Evolutionary conservation across 352 stramenopile species (phyloP), one percentile per base, ranked within the genome.

Genomic region (Paralagenidium karlingii): DNA sequence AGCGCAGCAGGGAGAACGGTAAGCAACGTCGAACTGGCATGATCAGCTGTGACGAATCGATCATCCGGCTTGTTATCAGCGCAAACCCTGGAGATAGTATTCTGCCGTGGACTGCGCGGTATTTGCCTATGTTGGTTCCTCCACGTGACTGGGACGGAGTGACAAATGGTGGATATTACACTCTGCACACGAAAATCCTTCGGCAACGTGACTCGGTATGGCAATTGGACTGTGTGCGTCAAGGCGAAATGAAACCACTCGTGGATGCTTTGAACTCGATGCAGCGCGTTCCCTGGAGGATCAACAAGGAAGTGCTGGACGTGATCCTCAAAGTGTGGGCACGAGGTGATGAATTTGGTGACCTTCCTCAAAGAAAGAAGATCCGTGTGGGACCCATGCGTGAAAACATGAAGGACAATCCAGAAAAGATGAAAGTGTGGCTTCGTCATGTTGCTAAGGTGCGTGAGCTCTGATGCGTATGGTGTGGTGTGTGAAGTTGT

Each of bases 121-220:
- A 96, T 49, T 67, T 96, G 43, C 94, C 95, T 15, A 99, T 98
- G 95, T 68, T 98, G 29, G 82, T 98, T 8, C 89, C 94, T 15
- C 95, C 95, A 11, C 80, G 73, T 41, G 64, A 74, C 20, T 99
- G 95, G 95, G 75, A 69, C 7, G 63, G 55, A 34, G 58, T 94
- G 6, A 70, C 82, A 36, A 77, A 93, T 40, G 95, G 95, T 12
- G 93, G 90, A 8, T 99, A 98, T 55, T 56, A 96, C 29, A 87
- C 73, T 40, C 63, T 97, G 13, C 77, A 92, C 38, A 87, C 82
- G 16, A 84, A 93, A 46, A 80, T 98, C 40, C 96, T 99, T 82
- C 78, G 94, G 16, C 68, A 86, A 43, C 71, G 77, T 24, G 70
- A 84, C 36, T 76, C 64, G 21, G 67, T 64, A 21, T 85, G 71